A percentile compares a stretch with the other conserved stretches of the same genome.
Evolutionary conservation across 2,329 filamentous ascomycete genomes (phyloP).

Genomic region (Aspergillus ochraceoroseus): DNA sequence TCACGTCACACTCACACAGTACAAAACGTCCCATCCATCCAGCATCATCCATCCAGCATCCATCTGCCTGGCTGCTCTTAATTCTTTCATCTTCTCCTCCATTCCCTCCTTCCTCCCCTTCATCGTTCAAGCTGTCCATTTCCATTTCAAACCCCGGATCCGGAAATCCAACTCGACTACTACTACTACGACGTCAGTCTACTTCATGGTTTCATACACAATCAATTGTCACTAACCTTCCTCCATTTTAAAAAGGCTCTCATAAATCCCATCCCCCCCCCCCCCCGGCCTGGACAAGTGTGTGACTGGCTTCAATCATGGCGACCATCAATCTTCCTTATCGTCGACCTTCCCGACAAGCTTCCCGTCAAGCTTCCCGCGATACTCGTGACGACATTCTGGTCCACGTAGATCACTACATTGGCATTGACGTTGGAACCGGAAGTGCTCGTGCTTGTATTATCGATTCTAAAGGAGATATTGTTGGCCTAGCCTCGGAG

Average conservation of each 20-base stretch:
- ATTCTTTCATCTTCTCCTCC: background rate
- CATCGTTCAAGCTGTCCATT: too few relatives aligned
- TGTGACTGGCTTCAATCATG: constrained; percentile 21
- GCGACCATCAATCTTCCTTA: constrained; percentile 29
- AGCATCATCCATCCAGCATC: background rate
- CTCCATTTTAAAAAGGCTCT: too few relatives aligned
- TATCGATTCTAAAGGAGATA: constrained; percentile 86
- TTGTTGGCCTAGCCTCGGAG: constrained; percentile 66
- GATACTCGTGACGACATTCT: constrained; percentile 54
- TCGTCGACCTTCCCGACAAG: constrained; percentile 31
- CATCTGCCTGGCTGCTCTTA: background rate
- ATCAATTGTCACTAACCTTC: too few relatives aligned
- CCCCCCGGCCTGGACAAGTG: too few relatives aligned
- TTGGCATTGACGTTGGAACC: constrained; percentile 94
- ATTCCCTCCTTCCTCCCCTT: too few relatives aligned
- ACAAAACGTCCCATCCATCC: background rate
- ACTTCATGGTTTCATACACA: too few relatives aligned
- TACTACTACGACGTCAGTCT: too few relatives aligned
- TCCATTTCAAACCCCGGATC: too few relatives aligned
- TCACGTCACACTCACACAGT: background rate
- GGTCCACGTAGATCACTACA: constrained; percentile 57
- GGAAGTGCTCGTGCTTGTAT: constrained; percentile 93
- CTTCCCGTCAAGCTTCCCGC: constrained; percentile 37
- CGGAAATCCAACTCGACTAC: too few relatives aligned
- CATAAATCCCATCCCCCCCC: too few relatives aligned